Percentiles rank a stretch among this genome's conserved stretches.
Conservation (phyloP, 164 flowering plant genomes). For the Vitis vinifera region DNA sequence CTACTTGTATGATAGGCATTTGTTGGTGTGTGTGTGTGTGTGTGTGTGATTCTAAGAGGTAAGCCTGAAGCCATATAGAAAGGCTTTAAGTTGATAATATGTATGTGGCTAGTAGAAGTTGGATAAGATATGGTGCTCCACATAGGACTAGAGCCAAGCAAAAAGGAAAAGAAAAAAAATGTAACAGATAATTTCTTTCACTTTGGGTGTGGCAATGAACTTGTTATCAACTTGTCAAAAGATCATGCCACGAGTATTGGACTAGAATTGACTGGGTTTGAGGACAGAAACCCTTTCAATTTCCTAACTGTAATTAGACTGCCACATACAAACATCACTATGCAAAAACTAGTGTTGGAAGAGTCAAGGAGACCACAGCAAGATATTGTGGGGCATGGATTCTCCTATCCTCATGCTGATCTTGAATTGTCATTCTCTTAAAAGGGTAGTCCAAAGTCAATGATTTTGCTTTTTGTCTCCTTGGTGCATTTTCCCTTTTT, state of each 20-base stretch:
- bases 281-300: neutral
- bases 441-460: constrained; percentile 15
- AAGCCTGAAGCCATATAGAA: neutral
- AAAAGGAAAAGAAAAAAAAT: neutral
- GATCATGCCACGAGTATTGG: constrained; percentile 2
- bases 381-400: constrained; percentile 20
- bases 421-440: constrained; percentile 12
- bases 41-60: neutral
- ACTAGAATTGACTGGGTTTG: neutral
- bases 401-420: constrained; percentile 8
- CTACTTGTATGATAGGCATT: neutral
- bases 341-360: neutral
- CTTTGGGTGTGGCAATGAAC: neutral
- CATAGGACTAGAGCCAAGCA: constrained; percentile 6
- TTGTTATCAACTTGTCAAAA: constrained; percentile 10
- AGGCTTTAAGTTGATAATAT: constrained; percentile 15
- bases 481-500: neutral
- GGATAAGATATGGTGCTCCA: constrained; percentile 10
- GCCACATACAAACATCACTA: neutral
- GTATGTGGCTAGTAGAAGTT: constrained; percentile 15
- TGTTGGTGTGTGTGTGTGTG: neutral
- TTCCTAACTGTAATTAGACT: neutral
- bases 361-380: constrained; percentile 13
- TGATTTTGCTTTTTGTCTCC: neutral
- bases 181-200: neutral